Base-by-base conservation (phyloP, 495 filamentous ascomycete species). In the Lepraria neglecta region DNA sequence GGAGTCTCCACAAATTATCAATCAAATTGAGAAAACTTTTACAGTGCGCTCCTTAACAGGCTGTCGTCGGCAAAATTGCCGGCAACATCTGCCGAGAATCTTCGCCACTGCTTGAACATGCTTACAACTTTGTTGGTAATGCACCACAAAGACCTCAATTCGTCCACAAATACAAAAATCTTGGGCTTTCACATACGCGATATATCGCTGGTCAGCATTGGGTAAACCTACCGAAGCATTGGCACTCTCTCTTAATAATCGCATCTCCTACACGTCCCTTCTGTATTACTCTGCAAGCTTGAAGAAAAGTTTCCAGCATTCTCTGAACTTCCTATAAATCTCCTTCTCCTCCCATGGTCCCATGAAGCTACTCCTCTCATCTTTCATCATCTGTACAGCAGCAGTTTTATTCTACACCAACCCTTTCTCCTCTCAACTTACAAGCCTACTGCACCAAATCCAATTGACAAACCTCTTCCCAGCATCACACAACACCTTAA, bases 351-450 rank as follows among this genome's bases (percentile, higher is more conserved):
- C 51, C 59, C 62, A 50, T 63, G 35, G 44, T 54, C 64, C 68
- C 65, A 80, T 80, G 77, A 77, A 69, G 68, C 64, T 76, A 12
- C 64, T 77, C 56, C 63, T 77, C 28, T 63, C 61, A 58, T 68
- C 73, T 64, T 62, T 77, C 71, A 60, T 74, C 64, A 74, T 78
- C 71, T 76, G 72, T 68, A 69, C 65, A 65, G 76, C 76, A 70
- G 70, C 74, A 52, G 27, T 72, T 56, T 55, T 74, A 48, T 65
- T 71, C 62, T 70, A 70, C 24, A 53, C 17, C 21, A 57, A 24
- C 15, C 31, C 48, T 11, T 33, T 53, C 7, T 19, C 6, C 14
- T 62, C 21, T 31, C 44, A 64, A 21, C 44, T 61, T 21, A 61
- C 48, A 3, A 53, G 17, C 21, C 27, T 61, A 15, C 21, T 58